Evolutionary conservation across 2,329 filamentous ascomycete genomes (phyloP), one percentile per base, ranked within the genome.

Genomic region (Colletotrichum costaricense): DNA sequence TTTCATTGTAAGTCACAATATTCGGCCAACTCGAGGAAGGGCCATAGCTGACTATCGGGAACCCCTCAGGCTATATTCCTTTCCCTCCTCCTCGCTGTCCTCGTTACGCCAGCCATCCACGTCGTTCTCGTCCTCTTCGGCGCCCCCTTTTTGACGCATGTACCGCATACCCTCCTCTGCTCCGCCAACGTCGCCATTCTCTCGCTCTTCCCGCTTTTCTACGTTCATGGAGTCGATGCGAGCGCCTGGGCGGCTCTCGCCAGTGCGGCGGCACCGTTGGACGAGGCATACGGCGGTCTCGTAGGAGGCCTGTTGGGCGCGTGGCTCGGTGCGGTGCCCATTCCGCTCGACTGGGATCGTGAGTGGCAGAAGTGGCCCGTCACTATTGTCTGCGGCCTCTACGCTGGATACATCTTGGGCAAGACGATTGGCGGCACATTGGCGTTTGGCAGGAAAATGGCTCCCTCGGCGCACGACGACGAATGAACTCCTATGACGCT

Each of bases 341-440:
- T 99, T 77, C 97, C 97, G 2, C 86, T 99, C 76, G 97, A 99
- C 82, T 98, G 96, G 96, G 97, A 99, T 82, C 92, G 97, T n/a
- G 95, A 97, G 78, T 99, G 97, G 97, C 97, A 99, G 89, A 94
- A 93, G 82, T 99, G 96, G 94, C 97, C 97, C 0, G 93, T 98
- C 60, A 99, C 97, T 0, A 93, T 99, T 72, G 84, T 98, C 5
- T 91, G 90, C 2, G 97, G 97, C 3, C 88, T 93, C 22, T 98
- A 97, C 82, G 83, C 90, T 6, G 97, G 97, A 1, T 95, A 94
- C 82, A 87, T 90, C 1, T 76, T 94, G 14, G 95, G 95, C 1
- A 92, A 93, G 80, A 78, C 90, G 68, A 76, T 91, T 22, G 91
- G 92, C 0, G 89, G 88, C 3, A 85, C 83, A 1, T 63, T 89